These are phyloP conservation scores for Astrothelium subdiscretum DNA, from an alignment of 495 filamentous ascomycete genomes.

Conservation along the genomic window DNA sequence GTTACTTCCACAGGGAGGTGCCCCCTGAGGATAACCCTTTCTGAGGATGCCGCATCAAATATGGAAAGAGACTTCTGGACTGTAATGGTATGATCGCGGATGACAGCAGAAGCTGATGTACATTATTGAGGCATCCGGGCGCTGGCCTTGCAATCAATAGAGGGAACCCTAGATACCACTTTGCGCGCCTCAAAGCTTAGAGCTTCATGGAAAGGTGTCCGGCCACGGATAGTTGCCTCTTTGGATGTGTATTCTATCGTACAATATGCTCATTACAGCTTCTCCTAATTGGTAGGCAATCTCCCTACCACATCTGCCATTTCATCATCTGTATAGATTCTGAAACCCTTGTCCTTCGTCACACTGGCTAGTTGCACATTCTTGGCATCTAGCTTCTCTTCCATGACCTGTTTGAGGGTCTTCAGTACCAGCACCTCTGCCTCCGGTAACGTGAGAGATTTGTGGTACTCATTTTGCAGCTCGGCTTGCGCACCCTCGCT, in stretches of 20 bases:
- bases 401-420: slow-evolving; percentile 99
- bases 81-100: background rate
- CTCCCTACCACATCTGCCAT: slow-evolving; percentile 84
- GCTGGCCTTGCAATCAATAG: background rate
- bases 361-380: slow-evolving; percentile 97
- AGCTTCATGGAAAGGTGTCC: background rate
- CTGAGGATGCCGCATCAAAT: slow-evolving; percentile 13
- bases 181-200: background rate
- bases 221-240: background rate
- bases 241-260: background rate
- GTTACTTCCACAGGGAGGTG: slow-evolving; percentile 45
- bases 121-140: background rate
- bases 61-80: background rate
- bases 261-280: background rate
- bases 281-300: slow-evolving; percentile 35
- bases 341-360: slow-evolving; percentile 93
- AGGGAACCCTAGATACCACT: background rate
- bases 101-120: background rate
- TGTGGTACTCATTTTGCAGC: slow-evolving; percentile 97
- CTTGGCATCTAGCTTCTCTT: slow-evolving; percentile 97
- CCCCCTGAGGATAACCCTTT: slow-evolving; percentile 52
- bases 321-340: slow-evolving; percentile 93
- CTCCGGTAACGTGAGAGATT: slow-evolving; percentile 85
- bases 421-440: slow-evolving; percentile 92
- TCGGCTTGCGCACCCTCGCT: slow-evolving; percentile 95